Conservation (phyloP, 2,329 filamentous ascomycete species). For the Pleomassaria siparia region DNA sequence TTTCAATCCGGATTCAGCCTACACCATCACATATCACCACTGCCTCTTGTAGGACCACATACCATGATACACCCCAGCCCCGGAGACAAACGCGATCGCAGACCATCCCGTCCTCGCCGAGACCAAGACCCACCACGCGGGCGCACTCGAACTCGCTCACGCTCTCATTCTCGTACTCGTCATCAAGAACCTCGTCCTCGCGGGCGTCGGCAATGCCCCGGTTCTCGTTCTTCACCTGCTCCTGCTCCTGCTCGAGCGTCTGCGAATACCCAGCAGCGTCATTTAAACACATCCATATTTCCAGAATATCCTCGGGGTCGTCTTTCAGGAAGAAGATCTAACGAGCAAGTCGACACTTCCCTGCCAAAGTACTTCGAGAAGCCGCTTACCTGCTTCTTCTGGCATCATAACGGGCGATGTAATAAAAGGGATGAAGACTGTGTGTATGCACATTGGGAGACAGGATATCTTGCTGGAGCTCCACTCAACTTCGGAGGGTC, state of each 20-base stretch:
- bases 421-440: constrained; percentile 1
- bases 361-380: not conserved
- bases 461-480: constrained; percentile 5
- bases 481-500: constrained; percentile 1
- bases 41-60: not conserved
- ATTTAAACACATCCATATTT: not conserved
- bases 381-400: constrained; percentile 13
- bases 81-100: not conserved
- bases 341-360: not conserved
- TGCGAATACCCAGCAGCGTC: not conserved
- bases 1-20: not conserved
- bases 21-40: not conserved
- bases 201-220: not conserved
- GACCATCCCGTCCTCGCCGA: not conserved
- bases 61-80: not conserved
- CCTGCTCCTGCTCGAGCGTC: not conserved
- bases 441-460: constrained; percentile 10
- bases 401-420: constrained; percentile 3
- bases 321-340: too few species aligned
- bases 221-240: not conserved
- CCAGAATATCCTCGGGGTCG: not conserved
- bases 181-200: not conserved
- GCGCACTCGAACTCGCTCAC: not conserved
- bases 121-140: not conserved
- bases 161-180: not conserved